Base-by-base conservation (phyloP, 495 filamentous ascomycete species). In the Coniosporium apollinis region DNA sequence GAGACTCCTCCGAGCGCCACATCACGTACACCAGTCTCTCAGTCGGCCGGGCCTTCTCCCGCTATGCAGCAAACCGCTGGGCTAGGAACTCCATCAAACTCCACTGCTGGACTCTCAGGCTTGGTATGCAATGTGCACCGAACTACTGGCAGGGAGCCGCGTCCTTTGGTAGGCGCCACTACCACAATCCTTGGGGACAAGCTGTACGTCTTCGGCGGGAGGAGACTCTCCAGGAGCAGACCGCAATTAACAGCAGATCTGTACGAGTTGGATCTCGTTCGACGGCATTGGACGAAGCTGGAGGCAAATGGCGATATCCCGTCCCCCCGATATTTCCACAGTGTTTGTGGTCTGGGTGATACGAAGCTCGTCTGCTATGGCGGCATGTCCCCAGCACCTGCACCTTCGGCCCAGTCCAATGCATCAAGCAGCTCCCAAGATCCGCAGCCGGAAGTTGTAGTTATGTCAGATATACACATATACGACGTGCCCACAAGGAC, bases 391-490 rank as follows among this genome's bases (percentile, higher is more conserved):
- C 87, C 85, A 9, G 73, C 74, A 3, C 59, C 70, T 5, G 61
- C 54, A 28, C 39, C 60, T 14, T 43, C 53, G 10, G 25, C 41
- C 45, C 47, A 66, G 33, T 37, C 42, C n/a, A 24, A 34, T 14
- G 11, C 16, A 4, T 36, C 35, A 52, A 54, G 49, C 32, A 58
- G 30, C 37, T 50, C 39, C 34, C 42, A 35, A 33, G 57, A 66
- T 0, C 64, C 69, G 41, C 82, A 89, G 43, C 74, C 82, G 18
- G 89, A 94, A 53, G 80, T 94, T 5, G 75, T 87, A 4, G 89
- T 97, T 36, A 93, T 96, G 84, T 91, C 85, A 6, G 89, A 97
- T 62, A 86, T 97, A 36, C 82, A 94, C 54, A 84, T 97, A 5
- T 94, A 79, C 49, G 89, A 97, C 51, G 82, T 89, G n/a, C 66